Evolutionary conservation across 2,329 filamentous ascomycete genomes (phyloP), one percentile per base, ranked within the genome.

Genomic region (Fusarium stilboides): DNA sequence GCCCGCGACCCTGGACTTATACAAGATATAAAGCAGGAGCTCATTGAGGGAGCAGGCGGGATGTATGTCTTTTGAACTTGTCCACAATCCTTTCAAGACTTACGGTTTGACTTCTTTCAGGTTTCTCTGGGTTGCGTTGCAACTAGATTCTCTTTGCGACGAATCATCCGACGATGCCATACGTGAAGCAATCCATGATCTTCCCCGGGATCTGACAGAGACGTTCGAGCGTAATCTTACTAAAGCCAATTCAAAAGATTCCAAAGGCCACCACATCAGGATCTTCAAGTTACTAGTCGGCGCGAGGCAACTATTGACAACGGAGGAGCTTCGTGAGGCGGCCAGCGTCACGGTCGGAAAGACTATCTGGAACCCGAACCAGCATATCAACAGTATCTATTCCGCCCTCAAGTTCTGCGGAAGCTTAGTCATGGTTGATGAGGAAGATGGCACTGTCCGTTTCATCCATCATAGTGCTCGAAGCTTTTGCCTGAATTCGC

Each of bases 131-230:
- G 78, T 75, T 0, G 72, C 70, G 4, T 68, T 81, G 3, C 79
- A 82, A 52, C 75, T 82, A 8, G 55, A 75, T 13, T 72, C 76
- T 0, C 55, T 82, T 0, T 83, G 80, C 50, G 20, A 22, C 2
- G 77, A 77, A 55, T 72, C 74, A 58, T 80, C 80, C 1, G 80
- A 84, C 40, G 45, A 76, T 1, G 72, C 62, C 0, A 82, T 84
- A 24, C 74, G 74, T 0, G n/a, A 76, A 8, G 74, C 78, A 1
- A 64, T 82, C 0, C 13, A 4, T 0, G 58, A 79, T 52, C 67
- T 81, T 3, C 79, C 79, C 0, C 70, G 57, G 8, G 69, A 76
- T 39, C 69, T 82, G 0, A 65, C 75, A 1, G 73, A 75, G 9
- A 80, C 75, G 0, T 81, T 76, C 62, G 57, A 52, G 13, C 71